Base-by-base conservation (phyloP, 176 grass and related monocot genomes). In the Chrysopogon serrulatus region DNA sequence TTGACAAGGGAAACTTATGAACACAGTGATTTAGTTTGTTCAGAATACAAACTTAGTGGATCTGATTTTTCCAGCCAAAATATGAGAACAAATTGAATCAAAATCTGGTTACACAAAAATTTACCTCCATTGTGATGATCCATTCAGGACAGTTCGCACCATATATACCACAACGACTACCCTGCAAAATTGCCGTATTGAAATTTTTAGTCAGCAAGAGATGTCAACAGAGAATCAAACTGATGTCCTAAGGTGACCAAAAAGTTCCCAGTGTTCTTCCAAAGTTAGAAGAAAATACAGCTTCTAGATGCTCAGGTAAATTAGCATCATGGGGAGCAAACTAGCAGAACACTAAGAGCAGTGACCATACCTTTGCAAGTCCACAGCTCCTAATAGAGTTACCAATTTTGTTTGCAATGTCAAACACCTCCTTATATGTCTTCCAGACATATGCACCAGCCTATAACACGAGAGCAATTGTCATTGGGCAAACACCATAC, bases 121-220 rank as follows among this genome's bases (percentile, higher is more conserved):
- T 82, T 83, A 94, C 94, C 94, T 97, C 88, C 91, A 97, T 89
- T 21, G 89, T 97, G 48, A 97, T 92, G 64, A 94, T 77, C 94
- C 94, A 97, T 53, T 97, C 94, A 18, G 87, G 91, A 82, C 87
- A 94, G 84, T 97, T 97, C 73, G 71, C 89, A 76, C 94, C 91
- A 86, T 92, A 97, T 67, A 97, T 97, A 82, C 94, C 94, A 30
- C 91, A 94, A 75, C 89, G 87, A 71, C 76, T 79, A 71, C 85
- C 94, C 94, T 97, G 79, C 27, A 74, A 80, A 76, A n/a, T 77
- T 28, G 54, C 39, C 19, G 37, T 43, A 68, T 43, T n/a, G 8
- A 48, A 53, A 81, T 8, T 33, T 42, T 34, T 65, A 74, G 26
- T 83, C 35, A 80, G 59, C 31, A 77, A 8, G 12, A 67, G 31